Evolutionary conservation across 305 asterid genomes (phyloP).

Genomic region (Salvia sclarea): DNA sequence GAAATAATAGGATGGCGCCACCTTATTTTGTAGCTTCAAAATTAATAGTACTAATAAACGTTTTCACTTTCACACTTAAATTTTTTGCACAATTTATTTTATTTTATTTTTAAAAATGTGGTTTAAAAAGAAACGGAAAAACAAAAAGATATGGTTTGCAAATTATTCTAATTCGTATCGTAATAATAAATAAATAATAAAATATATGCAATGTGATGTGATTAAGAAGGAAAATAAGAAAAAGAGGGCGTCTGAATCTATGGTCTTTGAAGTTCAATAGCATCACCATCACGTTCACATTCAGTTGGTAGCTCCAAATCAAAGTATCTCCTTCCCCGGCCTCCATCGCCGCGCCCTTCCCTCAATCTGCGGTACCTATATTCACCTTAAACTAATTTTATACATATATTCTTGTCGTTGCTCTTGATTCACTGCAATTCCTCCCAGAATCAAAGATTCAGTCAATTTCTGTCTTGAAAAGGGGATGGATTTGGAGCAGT

Average conservation of each 20-base stretch:
- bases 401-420: background rate
- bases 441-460: slow-evolving; percentile 22
- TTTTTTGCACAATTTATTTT: too few relatives aligned
- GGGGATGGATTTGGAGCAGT: slow-evolving; percentile 91
- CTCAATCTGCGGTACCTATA: background rate
- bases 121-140: too few relatives aligned
- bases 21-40: too few relatives aligned
- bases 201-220: background rate
- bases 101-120: too few relatives aligned
- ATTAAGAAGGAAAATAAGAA: background rate
- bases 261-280: slow-evolving; percentile 4
- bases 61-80: too few relatives aligned
- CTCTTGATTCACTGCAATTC: slow-evolving; percentile 26
- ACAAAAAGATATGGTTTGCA: too few relatives aligned
- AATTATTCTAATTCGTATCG: background rate
- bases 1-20: too few relatives aligned
- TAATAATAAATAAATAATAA: background rate
- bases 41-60: too few relatives aligned
- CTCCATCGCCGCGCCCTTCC: background rate
- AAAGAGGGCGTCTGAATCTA: slow-evolving; percentile 5
- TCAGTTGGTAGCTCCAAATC: slow-evolving; percentile 15
- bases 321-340: slow-evolving; percentile 12
- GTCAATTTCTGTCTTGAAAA: background rate
- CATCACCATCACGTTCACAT: slow-evolving; percentile 1
- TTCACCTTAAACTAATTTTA: background rate